A percentile compares a stretch with the other conserved stretches of the same genome.
phyloP scores from a whole-genome alignment of 257 asterid species.

The Solanum neorickii region DNA sequence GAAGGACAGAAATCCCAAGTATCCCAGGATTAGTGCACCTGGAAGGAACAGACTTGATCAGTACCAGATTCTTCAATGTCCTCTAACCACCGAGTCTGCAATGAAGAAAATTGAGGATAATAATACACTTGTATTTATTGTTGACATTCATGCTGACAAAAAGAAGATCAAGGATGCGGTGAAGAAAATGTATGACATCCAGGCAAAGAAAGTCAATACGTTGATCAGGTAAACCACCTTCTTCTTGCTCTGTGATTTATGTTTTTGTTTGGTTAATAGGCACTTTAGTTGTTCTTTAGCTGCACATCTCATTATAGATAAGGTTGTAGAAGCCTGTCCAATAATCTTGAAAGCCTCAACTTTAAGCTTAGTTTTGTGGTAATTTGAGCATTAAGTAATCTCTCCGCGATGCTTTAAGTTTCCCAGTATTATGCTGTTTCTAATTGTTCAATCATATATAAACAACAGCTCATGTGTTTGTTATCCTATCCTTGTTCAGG shows the following conservation, averaged over 20 bases:
- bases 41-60: constrained; percentile 44
- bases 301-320: neutral
- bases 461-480: neutral
- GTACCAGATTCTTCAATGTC: constrained; percentile 31
- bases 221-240: constrained; percentile 31
- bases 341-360: neutral
- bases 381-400: neutral
- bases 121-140: constrained; percentile 41
- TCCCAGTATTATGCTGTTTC: neutral
- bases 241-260: neutral
- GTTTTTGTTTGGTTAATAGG: neutral
- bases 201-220: constrained; percentile 39
- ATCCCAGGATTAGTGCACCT: constrained; percentile 41
- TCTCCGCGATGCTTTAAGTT: neutral
- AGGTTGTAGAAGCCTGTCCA: neutral
- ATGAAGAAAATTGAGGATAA: constrained; percentile 50
- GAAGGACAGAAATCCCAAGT: constrained; percentile 38
- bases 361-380: neutral
- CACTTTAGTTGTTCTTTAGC: neutral
- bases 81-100: constrained; percentile 43
- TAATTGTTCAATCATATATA: neutral
- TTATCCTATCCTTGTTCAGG: constrained; percentile 14
- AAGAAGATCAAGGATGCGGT: constrained; percentile 41
- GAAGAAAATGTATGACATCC: constrained; percentile 45
- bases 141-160: constrained; percentile 42